Percentiles rank a stretch among this genome's conserved stretches.
phyloP scores from a whole-genome alignment of 192 early-diverging fungal species.

The Coemansia reversa region DNA sequence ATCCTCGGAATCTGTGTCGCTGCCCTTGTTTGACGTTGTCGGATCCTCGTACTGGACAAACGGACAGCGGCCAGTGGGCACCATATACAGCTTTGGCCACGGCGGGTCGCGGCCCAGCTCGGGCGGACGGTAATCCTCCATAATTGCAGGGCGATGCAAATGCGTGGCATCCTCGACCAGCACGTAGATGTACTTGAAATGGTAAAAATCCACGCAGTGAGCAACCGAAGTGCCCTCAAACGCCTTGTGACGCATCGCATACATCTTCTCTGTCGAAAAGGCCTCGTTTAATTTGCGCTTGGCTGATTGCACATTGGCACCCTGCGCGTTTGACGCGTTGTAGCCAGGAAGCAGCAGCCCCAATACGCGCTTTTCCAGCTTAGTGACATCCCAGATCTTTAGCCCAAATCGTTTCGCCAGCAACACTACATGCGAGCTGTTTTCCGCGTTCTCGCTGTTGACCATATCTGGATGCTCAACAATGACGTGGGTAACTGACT shows the following conservation, averaged over 20 bases:
- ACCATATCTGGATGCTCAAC: constrained; percentile 18
- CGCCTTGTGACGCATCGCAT: constrained; percentile 48
- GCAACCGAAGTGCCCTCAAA: constrained; percentile 39
- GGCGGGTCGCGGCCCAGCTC: constrained; percentile 45
- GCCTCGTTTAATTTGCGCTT: constrained; percentile 56
- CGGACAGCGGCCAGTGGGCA: constrained; percentile 53
- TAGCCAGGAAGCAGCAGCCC: constrained; percentile 42
- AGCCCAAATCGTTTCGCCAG: constrained; percentile 46
- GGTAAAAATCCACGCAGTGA: constrained; percentile 49
- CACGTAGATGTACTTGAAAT: constrained; percentile 53
- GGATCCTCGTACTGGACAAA: constrained; percentile 58
- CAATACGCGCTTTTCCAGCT: constrained; percentile 50
- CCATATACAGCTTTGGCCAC: constrained; percentile 58
- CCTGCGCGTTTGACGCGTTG: constrained; percentile 27
- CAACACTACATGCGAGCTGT: constrained; percentile 32
- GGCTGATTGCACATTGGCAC: constrained; percentile 36
- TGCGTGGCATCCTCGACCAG: constrained; percentile 52
- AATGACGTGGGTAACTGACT: constrained; percentile 54
- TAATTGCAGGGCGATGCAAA: constrained; percentile 46
- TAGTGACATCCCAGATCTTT: constrained; percentile 45
- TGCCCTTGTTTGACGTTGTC: constrained; percentile 52
- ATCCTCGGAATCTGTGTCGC: constrained; percentile 43
- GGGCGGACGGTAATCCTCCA: constrained; percentile 51
- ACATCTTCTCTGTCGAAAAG: constrained; percentile 44
- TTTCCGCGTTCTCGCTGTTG: constrained; percentile 15